A percentile compares a stretch with the other conserved stretches of the same genome.
Evolutionary conservation across 108 stramenopile species (phyloP).

Genomic region (Cyclotella atomus): DNA sequence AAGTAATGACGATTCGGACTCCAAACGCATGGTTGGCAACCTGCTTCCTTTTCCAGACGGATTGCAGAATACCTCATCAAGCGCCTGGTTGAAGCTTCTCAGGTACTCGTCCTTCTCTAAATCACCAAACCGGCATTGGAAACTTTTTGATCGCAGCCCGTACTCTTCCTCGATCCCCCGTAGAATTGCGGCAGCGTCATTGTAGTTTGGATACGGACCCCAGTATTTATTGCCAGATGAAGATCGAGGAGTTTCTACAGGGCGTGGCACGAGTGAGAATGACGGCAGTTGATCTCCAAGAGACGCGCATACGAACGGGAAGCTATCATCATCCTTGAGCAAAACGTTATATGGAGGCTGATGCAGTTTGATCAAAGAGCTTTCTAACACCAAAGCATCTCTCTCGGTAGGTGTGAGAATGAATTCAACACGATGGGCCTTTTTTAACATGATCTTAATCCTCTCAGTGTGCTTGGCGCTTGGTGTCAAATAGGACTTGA

Average conservation of each 20-base stretch:
- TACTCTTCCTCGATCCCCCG: conserved; percentile 18
- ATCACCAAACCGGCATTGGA: neutral
- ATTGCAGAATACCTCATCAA: neutral
- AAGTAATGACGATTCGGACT: neutral
- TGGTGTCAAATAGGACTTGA: conserved; percentile 61
- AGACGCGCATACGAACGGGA: conserved; percentile 77
- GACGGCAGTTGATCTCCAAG: conserved; percentile 57
- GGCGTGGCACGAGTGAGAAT: conserved; percentile 56
- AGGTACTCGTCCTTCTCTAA: neutral
- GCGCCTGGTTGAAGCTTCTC: neutral
- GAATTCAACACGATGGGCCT: conserved; percentile 58
- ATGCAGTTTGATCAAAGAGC: conserved; percentile 72
- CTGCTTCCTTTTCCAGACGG: no score
- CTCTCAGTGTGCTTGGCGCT: conserved; percentile 54
- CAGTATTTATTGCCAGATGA: conserved; percentile 48
- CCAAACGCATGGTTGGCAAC: neutral
- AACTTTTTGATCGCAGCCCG: neutral
- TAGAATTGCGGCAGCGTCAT: conserved; percentile 52
- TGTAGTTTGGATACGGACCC: conserved; percentile 69
- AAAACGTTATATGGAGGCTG: conserved; percentile 73
- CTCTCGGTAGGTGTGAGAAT: conserved; percentile 64
- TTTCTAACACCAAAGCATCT: conserved; percentile 74
- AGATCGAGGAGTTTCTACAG: neutral
- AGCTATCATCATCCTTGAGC: conserved; percentile 68
- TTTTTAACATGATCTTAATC: conserved; percentile 61